A percentile compares a stretch with the other conserved stretches of the same genome.
Evolutionary conservation across 1,284 basidiomycete genomes (phyloP).

Genomic region (Lignosus rhinocerotis): DNA sequence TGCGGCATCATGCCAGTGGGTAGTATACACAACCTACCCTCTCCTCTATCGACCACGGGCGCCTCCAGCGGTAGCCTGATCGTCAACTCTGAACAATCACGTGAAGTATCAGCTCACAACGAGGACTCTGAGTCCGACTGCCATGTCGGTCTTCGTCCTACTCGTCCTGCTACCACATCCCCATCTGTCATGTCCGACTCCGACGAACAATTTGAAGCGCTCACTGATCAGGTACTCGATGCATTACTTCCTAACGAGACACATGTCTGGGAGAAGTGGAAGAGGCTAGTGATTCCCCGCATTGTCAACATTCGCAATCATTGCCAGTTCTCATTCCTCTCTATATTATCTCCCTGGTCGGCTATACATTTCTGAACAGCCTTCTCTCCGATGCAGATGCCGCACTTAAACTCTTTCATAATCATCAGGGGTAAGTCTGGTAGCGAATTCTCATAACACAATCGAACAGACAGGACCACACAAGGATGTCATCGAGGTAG

Average conservation of each 20-base stretch:
- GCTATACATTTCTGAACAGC: too few species aligned
- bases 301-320: neutral
- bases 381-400: too few species aligned
- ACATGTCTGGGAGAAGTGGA: constrained; percentile 10
- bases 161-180: constrained; percentile 7
- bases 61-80: constrained; percentile 15
- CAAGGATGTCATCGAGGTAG: too few species aligned
- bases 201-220: neutral
- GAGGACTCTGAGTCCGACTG: too few species aligned
- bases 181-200: neutral
- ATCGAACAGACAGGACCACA: too few species aligned
- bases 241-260: constrained; percentile 17
- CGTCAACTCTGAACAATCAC: constrained; percentile 7
- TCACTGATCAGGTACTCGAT: constrained; percentile 9
- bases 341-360: too few species aligned
- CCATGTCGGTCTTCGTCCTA: constrained; percentile 15
- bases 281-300: neutral
- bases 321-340: neutral
- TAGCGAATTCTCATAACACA: too few species aligned
- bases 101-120: constrained; percentile 12
- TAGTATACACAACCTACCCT: constrained; percentile 19
- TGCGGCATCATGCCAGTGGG: constrained; percentile 16
- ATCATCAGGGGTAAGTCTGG: too few species aligned
- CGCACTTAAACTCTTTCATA: too few species aligned
- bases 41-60: constrained; percentile 15